Conservation (phyloP, 139 green algal genomes). For the Picochlorum sp. region DNA sequence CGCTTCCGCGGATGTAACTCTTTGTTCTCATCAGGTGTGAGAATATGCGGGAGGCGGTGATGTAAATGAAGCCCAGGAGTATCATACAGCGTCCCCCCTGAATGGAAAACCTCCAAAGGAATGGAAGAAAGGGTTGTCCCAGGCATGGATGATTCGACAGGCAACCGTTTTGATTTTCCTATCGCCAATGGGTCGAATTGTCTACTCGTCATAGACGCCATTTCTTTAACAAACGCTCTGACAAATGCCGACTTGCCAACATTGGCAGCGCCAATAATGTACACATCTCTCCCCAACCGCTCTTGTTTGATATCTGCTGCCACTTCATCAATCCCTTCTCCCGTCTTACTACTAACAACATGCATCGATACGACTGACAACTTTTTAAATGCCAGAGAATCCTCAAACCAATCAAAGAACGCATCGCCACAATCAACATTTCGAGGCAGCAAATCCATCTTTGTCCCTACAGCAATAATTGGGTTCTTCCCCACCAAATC, state of each 20-base stretch:
- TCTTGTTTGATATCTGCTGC: conserved; percentile 49
- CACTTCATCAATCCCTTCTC: conserved; percentile 39
- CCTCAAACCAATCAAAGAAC: conserved; percentile 59
- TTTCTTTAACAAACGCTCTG: conserved; percentile 53
- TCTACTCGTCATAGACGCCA: conserved; percentile 38
- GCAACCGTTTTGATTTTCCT: conserved; percentile 38
- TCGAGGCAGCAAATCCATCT: conserved; percentile 82
- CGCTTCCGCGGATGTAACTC: conserved; percentile 60
- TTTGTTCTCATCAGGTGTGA: conserved; percentile 67
- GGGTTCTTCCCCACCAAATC: conserved; percentile 87
- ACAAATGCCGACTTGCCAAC: conserved; percentile 96
- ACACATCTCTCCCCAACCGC: conserved; percentile 81
- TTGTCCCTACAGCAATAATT: conserved; percentile 88
- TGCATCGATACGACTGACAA: conserved; percentile 59
- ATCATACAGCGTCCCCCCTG: conserved; percentile 69
- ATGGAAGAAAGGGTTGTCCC: conserved; percentile 90
- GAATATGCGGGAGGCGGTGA: conserved; percentile 80
- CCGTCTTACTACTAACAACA: conserved; percentile 45
- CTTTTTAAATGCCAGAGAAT: conserved; percentile 40
- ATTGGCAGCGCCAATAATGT: conserved; percentile 90
- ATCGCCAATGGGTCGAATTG: conserved; percentile 47
- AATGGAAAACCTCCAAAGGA: conserved; percentile 66
- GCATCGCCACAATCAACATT: conserved; percentile 29
- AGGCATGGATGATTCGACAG: conserved; percentile 84
- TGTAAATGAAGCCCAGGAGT: conserved; percentile 91